Conservation (phyloP, 83 land plant species). For the Picea mariana region DNA sequence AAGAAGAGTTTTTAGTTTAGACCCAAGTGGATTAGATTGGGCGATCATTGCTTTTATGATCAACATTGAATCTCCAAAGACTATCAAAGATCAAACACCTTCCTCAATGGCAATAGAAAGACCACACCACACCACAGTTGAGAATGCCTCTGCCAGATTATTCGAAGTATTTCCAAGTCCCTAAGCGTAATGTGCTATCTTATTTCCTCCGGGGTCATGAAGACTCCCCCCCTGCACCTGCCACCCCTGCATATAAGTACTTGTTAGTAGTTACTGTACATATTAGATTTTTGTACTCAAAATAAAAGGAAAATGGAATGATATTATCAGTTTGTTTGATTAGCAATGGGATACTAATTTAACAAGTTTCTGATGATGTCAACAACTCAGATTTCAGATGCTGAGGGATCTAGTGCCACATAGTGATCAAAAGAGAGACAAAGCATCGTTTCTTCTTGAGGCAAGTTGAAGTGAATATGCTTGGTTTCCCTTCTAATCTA, state of each 20-base stretch:
- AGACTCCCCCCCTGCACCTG: too few relatives aligned
- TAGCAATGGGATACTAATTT: background rate
- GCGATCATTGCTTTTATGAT: too few relatives aligned
- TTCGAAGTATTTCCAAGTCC: too few relatives aligned
- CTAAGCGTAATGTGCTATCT: too few relatives aligned
- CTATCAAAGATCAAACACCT: too few relatives aligned
- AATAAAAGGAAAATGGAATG: background rate
- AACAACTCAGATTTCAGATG: constrained; percentile 71
- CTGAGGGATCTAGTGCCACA: constrained; percentile 80
- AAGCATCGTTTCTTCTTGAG: constrained; percentile 91
- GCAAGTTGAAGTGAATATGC: constrained; percentile 23
- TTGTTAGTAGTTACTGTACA: background rate
- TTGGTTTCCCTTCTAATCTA: background rate
- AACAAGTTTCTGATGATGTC: constrained; percentile 3
- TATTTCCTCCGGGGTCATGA: too few relatives aligned
- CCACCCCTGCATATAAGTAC: background rate
- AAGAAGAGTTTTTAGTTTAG: too few relatives aligned
- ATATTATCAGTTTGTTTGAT: background rate
- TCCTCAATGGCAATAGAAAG: too few relatives aligned
- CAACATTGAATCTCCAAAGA: too few relatives aligned
- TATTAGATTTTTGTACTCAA: background rate
- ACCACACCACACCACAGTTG: too few relatives aligned
- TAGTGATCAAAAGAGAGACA: constrained; percentile 92
- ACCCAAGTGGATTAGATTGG: too few relatives aligned
- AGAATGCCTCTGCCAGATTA: too few relatives aligned